Evolutionary conservation across 208 protist species (phyloP).

Genomic region (Crithidia expoeki): DNA sequence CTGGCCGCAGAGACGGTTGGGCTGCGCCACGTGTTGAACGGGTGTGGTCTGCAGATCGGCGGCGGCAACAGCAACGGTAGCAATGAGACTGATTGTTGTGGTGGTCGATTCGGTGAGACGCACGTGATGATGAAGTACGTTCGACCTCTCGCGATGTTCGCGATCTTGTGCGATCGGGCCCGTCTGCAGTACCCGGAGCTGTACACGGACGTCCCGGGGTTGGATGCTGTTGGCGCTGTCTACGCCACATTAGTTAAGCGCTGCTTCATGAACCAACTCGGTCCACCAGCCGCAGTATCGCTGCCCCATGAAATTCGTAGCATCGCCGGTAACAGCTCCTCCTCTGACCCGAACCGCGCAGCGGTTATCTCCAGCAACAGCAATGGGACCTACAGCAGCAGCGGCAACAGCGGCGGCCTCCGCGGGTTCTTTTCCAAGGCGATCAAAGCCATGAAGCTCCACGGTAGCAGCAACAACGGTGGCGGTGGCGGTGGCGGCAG

Average conservation of each 20-base stretch:
- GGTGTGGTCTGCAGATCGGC: conserved; percentile 25
- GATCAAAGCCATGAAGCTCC: conserved; percentile 56
- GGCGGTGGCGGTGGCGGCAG: conserved; percentile 9
- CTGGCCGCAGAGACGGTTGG: conserved; percentile 53
- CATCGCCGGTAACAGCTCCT: conserved; percentile 18
- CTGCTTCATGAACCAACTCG: conserved; percentile 19
- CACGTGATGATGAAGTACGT: conserved; percentile 13
- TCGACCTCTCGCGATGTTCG: conserved; percentile 19
- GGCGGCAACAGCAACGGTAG: not conserved
- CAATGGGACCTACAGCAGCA: conserved; percentile 11
- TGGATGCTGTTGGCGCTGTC: conserved; percentile 23
- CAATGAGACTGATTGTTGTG: not conserved
- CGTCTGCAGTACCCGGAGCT: conserved; percentile 49
- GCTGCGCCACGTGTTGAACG: conserved; percentile 41
- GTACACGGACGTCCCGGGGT: conserved; percentile 39
- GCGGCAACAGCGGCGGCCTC: conserved; percentile 28
- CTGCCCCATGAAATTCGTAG: conserved; percentile 14
- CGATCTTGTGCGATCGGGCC: conserved; percentile 22
- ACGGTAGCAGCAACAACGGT: conserved; percentile 8
- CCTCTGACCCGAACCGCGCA: conserved; percentile 3
- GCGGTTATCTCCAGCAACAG: conserved; percentile 12
- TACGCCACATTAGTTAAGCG: conserved; percentile 21
- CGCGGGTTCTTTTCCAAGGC: conserved; percentile 63
- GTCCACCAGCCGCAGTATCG: not conserved
- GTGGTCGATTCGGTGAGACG: not conserved